Percentiles rank a stretch among this genome's conserved stretches.
Evolutionary conservation across 2,329 filamentous ascomycete genomes (phyloP).

Genomic region (Beauveria rudraprayagi): DNA sequence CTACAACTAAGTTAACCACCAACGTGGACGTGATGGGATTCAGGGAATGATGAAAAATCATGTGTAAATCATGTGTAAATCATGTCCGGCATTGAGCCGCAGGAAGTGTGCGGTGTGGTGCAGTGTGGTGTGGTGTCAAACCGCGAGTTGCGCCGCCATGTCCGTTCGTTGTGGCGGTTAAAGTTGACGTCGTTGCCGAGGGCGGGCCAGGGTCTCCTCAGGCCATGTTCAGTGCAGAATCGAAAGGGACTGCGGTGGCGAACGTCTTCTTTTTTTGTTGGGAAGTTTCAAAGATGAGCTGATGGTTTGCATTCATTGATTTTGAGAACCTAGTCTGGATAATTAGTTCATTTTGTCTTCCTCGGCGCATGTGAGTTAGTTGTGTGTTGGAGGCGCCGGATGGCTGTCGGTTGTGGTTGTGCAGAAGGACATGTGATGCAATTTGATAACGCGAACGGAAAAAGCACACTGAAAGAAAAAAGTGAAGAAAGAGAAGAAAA

Average conservation of each 20-base stretch:
- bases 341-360: background rate
- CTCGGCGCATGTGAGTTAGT: background rate
- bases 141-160: background rate
- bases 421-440: background rate
- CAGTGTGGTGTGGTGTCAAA: background rate
- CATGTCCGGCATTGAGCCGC: too few relatives aligned
- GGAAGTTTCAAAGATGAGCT: background rate
- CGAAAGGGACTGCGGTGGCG: background rate
- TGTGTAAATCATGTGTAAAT: too few relatives aligned
- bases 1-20: too few relatives aligned
- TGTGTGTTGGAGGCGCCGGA: background rate
- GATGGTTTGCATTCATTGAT: background rate
- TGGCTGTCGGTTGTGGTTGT: background rate
- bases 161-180: background rate
- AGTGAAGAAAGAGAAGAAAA: too few relatives aligned
- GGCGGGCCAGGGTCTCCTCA: background rate
- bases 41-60: too few relatives aligned
- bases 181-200: background rate
- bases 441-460: too few relatives aligned
- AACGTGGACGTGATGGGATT: too few relatives aligned
- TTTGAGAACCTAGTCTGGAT: background rate
- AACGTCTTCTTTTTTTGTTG: background rate
- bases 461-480: too few relatives aligned
- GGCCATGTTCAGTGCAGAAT: background rate
- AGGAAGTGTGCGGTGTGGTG: too few relatives aligned